These are phyloP conservation scores for Sphagnum tenellum DNA, from an alignment of 225 moss, liverwort and hornwort genomes.

Conservation along the genomic window DNA sequence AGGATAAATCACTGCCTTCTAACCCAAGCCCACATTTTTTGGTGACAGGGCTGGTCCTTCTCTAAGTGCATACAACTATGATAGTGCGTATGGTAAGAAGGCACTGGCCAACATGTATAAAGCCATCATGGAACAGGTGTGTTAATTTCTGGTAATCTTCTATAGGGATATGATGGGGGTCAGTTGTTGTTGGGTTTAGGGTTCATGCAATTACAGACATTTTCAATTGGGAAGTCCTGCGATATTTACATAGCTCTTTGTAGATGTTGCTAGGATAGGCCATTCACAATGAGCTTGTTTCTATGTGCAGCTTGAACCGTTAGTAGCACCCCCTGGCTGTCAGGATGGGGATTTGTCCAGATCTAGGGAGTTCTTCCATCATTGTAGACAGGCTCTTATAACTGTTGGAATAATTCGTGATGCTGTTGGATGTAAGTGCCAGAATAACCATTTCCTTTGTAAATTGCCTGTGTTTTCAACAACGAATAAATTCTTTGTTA, in stretches of 20 bases:
- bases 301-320: constrained; percentile 37
- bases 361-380: constrained; percentile 51
- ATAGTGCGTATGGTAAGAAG: constrained; percentile 92
- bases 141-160: neutral
- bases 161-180: too few species aligned
- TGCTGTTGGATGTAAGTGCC: constrained; percentile 52
- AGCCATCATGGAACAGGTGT: constrained; percentile 89
- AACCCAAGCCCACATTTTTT: too few species aligned
- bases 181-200: too few species aligned
- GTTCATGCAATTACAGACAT: too few species aligned
- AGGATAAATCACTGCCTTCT: too few species aligned
- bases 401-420: constrained; percentile 93
- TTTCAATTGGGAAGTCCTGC: too few species aligned
- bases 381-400: constrained; percentile 68
- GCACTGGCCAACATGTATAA: constrained; percentile 81
- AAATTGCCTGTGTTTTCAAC: too few species aligned
- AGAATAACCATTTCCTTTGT: too few species aligned
- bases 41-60: constrained; percentile 75
- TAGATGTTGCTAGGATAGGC: too few species aligned
- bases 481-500: too few species aligned
- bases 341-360: constrained; percentile 46
- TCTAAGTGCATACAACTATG: constrained; percentile 93
- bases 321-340: constrained; percentile 61
- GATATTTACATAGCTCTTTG: too few species aligned
- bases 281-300: neutral